Conservation (phyloP, 2,329 filamentous ascomycete genomes). For the Helminthosporium solani region DNA sequence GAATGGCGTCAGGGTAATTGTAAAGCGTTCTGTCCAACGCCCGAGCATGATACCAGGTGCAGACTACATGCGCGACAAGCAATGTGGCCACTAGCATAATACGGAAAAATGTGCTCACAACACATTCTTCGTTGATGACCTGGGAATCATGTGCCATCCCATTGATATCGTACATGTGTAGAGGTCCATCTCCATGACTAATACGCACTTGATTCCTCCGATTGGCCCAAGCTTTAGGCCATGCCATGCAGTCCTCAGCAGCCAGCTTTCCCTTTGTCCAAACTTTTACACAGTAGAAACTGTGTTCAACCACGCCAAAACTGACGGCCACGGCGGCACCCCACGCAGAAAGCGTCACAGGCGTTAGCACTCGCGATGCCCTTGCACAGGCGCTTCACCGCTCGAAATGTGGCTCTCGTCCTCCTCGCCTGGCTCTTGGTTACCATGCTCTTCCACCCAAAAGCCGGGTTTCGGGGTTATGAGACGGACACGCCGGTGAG, state of each 20-base stretch:
- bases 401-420: constrained; percentile 25
- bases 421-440: constrained; percentile 23
- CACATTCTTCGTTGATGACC: too few species aligned
- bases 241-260: neutral
- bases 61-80: too few species aligned
- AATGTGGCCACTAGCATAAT: too few species aligned
- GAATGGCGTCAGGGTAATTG: too few species aligned
- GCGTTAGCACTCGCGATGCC: constrained; percentile 21
- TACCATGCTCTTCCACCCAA: constrained; percentile 32
- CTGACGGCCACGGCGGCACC: neutral
- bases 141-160: too few species aligned
- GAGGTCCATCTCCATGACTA: neutral
- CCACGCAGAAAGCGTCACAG: constrained; percentile 1
- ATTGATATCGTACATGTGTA: too few species aligned
- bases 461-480: constrained; percentile 19
- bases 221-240: neutral
- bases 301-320: too few species aligned
- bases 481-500: neutral
- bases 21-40: too few species aligned
- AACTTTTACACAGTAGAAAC: neutral
- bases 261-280: neutral
- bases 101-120: too few species aligned
- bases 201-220: neutral
- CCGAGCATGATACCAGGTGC: too few species aligned
- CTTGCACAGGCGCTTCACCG: constrained; percentile 26